Conservation (phyloP, 257 asterid species). For the Fraxinus pennsylvanica region DNA sequence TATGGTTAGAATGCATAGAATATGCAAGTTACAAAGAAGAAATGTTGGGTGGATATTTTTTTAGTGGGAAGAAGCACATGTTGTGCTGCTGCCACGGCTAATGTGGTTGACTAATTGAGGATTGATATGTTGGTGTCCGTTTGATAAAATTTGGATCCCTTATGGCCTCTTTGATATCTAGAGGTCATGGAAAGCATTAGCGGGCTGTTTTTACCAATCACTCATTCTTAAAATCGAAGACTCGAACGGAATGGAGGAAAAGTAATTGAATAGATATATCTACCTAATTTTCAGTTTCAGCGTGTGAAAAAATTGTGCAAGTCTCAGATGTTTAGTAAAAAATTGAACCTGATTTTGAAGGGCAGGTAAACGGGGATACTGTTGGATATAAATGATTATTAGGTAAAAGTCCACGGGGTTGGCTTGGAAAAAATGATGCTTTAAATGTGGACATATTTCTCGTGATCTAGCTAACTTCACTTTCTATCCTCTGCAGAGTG, state of each 20-base stretch:
- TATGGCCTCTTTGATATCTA: no score
- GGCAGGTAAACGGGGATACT: no score
- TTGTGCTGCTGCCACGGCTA: not conserved
- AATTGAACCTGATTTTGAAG: no score
- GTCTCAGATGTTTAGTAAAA: no score
- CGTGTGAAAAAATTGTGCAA: no score
- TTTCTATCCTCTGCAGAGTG: not conserved
- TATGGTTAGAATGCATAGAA: not conserved
- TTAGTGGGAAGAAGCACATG: not conserved
- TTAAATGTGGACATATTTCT: constrained; percentile 1
- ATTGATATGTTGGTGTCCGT: not conserved
- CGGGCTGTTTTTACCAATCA: no score
- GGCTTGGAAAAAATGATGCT: not conserved
- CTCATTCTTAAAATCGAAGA: no score
- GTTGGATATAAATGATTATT: not conserved
- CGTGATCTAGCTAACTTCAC: constrained; percentile 15
- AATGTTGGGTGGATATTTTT: not conserved
- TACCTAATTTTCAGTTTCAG: no score
- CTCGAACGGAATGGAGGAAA: no score
- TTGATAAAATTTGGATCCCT: no score
- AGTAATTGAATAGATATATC: no score
- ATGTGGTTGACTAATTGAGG: not conserved
- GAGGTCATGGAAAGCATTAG: no score
- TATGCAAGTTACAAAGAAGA: not conserved
- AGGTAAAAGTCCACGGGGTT: not conserved